Base-by-base conservation (phyloP, 371 early-diverging fungal species). In the Actinomortierella wolfii region DNA sequence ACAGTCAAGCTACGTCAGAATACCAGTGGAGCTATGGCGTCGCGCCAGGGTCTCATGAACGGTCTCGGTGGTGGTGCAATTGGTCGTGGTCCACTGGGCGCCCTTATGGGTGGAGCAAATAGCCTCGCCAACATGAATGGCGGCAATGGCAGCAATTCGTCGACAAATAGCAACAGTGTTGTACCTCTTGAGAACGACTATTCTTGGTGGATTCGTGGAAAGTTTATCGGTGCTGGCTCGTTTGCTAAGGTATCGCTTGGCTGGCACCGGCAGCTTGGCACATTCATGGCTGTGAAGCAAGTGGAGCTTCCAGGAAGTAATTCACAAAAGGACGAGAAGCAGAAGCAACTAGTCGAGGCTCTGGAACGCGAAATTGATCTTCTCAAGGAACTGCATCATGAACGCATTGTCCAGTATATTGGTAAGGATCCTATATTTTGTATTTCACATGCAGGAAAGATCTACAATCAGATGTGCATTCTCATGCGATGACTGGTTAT, bases 281-380 rank as follows among this genome's bases (percentile, higher is more conserved):
- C 90, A 51, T 74, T 97, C 23, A 95, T 99, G 91, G 99, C 99
- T 0, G 96, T 99, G 11, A 99, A 99, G 79, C 96, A 97, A 78
- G 98, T 99, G 2, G 93, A 93, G 64, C 67, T 96, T 21, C 92
- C 95, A 1, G 85, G 26, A 64, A 87, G 82, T 24, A 89, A 85
- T 54, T 81, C 86, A 4, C 86, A 83, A 24, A 86, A 82, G 57
- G 89, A 80, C 74, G 82, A 78, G 29, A 76, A 67, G 49, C 89
- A 87, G 48, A 91, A 90, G 56, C 68, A 79, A 52, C 76, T 83
- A 34, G 87, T 91, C 6, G 91, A 93, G 49, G 93, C 97, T 7
- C 71, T 98, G 62, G 86, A 89, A 50, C 81, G 89, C 45, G 99
- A 99, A 74, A 94, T 99, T 67, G 83, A 83, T 44, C 80, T 99